These are phyloP conservation scores for Phytophthora gonapodyides DNA, from an alignment of 352 stramenopile species.

Conservation along the genomic window DNA sequence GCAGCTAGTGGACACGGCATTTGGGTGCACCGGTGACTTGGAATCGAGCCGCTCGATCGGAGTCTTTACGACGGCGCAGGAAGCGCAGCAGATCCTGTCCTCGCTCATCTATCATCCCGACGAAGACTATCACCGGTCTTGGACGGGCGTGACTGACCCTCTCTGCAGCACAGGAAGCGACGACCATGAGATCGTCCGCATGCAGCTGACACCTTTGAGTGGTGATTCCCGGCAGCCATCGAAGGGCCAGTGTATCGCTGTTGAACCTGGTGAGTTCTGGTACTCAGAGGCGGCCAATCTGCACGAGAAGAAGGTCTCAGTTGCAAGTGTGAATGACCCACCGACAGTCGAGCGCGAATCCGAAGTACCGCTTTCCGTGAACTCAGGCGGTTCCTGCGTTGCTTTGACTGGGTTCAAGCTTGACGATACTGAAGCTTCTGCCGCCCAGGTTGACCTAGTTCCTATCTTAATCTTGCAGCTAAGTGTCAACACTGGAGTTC, in stretches of 20 bases:
- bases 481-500: conserved; percentile 4
- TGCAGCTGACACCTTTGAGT: conserved; percentile 16
- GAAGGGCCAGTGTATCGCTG: conserved; percentile 7
- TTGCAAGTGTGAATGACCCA: conserved; percentile 28
- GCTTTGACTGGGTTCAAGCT: conserved; percentile 20
- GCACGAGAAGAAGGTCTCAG: conserved; percentile 30
- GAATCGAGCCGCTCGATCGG: conserved; percentile 13
- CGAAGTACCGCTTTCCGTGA: conserved; percentile 2
- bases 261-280: background rate
- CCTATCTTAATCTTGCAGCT: conserved; percentile 24
- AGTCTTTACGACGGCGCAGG: conserved; percentile 28
- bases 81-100: conserved; percentile 35
- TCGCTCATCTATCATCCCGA: conserved; percentile 35
- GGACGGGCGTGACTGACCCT: conserved; percentile 20
- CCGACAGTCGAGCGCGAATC: conserved; percentile 12
- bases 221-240: background rate
- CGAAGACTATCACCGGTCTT: conserved; percentile 25
- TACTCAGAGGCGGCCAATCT: conserved; percentile 6
- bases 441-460: conserved; percentile 17
- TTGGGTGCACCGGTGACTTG: conserved; percentile 14
- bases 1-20: conserved; percentile 29
- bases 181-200: conserved; percentile 22
- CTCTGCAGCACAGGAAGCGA: conserved; percentile 6
- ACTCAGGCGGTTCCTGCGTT: conserved; percentile 12
- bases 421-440: conserved; percentile 20